Base-by-base conservation (phyloP, 768 basidiomycete genomes). In the Tylopilus vinaceipallidus region DNA sequence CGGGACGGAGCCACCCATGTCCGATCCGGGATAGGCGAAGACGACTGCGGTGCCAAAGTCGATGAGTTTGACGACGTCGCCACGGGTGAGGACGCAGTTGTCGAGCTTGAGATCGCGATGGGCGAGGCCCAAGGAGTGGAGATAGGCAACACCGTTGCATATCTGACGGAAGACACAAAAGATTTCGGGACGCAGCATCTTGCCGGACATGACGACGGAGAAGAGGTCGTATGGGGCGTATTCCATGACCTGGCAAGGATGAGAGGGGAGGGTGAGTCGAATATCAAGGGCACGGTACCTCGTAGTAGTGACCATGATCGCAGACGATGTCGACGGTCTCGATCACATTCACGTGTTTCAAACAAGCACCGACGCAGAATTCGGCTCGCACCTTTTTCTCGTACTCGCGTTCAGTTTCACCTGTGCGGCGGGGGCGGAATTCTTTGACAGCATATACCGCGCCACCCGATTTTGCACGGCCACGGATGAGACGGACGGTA, bases 31-130 rank as follows among this genome's bases (percentile, higher is more conserved):
- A 64, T 98, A 99, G 59, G 97, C 93, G 73, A 99, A 99, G 52
- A 99, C 95, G 55, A 94, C 94, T n/a, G 97, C 97, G 6, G 97
- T 99, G 45, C 97, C 97, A 72, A 99, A 99, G 71, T 99, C 97
- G 72, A 99, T 99, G 57, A 99, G 81, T 69, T 99, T 99, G 75
- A 99, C 91, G 58, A 97, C 81, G 64, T 98, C 93, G 63, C 87
- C 79, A 3, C 75, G 75, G n/a, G 90, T 95, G 91, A 99, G 97
- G 74, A 99, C 97, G 70, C 97, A 98, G 69, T 99, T 99, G 75
- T 99, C 97, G 52, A 99, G 88, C 71, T 99, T 99, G 72, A 99
- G 83, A 70, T 99, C 97, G 38, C 97, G 91, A 65, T 99, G 97
- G 6, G 97, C 97, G 43, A 98, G 86, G 23, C 97, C 97, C 75